Conservation (phyloP, 257 asterid genomes). For the Linaria vulgaris region DNA sequence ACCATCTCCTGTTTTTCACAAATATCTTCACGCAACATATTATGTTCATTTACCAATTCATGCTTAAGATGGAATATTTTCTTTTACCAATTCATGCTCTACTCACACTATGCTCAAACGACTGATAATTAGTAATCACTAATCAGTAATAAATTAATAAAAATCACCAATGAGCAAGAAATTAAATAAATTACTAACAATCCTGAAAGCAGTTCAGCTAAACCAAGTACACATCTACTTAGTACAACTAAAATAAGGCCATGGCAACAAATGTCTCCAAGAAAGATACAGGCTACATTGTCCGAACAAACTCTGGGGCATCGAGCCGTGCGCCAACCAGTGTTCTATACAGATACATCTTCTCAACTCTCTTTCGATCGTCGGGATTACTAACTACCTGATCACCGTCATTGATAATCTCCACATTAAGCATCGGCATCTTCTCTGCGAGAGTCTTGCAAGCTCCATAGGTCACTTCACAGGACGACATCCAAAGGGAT, state of each 20-base stretch:
- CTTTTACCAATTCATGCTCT: no score
- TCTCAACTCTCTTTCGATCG: slow-evolving; percentile 54
- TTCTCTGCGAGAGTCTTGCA: slow-evolving; percentile 73
- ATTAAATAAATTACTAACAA: slow-evolving; percentile 11
- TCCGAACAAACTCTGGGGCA: slow-evolving; percentile 69
- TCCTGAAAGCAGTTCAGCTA: slow-evolving; percentile 5
- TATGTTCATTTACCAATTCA: no score
- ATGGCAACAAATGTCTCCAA: background rate
- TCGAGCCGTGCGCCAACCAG: slow-evolving; percentile 72
- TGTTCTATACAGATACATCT: slow-evolving; percentile 78
- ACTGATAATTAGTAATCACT: no score
- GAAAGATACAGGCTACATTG: slow-evolving; percentile 41
- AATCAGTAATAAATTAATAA: no score
- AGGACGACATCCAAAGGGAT: slow-evolving; percentile 97
- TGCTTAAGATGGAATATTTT: no score
- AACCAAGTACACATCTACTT: slow-evolving; percentile 5
- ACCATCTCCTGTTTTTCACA: no score
- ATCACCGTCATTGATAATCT: slow-evolving; percentile 62
- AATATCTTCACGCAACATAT: no score
- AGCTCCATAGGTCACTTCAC: slow-evolving; percentile 75
- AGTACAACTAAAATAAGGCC: background rate
- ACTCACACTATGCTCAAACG: no score
- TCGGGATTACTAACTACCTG: slow-evolving; percentile 38
- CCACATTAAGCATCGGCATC: slow-evolving; percentile 79
- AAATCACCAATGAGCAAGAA: slow-evolving; percentile 18